A percentile compares a stretch with the other conserved stretches of the same genome.
phyloP scores from a whole-genome alignment of 2,329 filamentous ascomycete genomes.

The Parastagonospora avenae region DNA sequence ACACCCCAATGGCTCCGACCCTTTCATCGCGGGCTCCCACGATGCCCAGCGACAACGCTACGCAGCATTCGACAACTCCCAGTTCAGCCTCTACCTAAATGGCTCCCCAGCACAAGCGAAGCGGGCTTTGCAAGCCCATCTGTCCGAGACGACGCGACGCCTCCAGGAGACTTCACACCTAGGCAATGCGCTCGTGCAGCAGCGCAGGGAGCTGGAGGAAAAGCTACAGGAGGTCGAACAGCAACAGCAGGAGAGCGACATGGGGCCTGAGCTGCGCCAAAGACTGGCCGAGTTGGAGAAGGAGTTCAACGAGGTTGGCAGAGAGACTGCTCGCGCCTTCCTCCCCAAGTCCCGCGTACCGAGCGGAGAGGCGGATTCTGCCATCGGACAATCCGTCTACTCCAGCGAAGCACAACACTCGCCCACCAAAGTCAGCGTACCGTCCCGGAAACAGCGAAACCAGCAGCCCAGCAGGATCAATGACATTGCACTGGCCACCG shows the following conservation, averaged over 20 bases:
- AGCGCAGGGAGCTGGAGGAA: conserved; percentile 81
- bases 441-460: conserved; percentile 86
- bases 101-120: conserved; percentile 86
- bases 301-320: conserved; percentile 92
- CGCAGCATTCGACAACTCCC: conserved; percentile 79
- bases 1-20: conserved; percentile 48
- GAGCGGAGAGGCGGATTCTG: conserved; percentile 54
- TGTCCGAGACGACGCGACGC: conserved; percentile 88
- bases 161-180: conserved; percentile 90
- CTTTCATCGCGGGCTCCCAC: conserved; percentile 49
- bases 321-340: conserved; percentile 87
- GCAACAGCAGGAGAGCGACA: conserved; percentile 70
- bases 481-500: conserved; percentile 97
- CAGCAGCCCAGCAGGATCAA: conserved; percentile 87
- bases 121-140: conserved; percentile 85
- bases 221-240: conserved; percentile 84
- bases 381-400: conserved; percentile 58
- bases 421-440: conserved; percentile 85
- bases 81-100: conserved; percentile 76
- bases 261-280: conserved; percentile 80
- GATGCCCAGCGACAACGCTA: conserved; percentile 67
- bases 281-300: conserved; percentile 86
- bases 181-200: conserved; percentile 83
- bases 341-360: conserved; percentile 79
- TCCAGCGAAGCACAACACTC: conserved; percentile 83